These are phyloP conservation scores for Oryza meyeriana DNA, from an alignment of 176 grass and related monocot species.

Conservation along the genomic window DNA sequence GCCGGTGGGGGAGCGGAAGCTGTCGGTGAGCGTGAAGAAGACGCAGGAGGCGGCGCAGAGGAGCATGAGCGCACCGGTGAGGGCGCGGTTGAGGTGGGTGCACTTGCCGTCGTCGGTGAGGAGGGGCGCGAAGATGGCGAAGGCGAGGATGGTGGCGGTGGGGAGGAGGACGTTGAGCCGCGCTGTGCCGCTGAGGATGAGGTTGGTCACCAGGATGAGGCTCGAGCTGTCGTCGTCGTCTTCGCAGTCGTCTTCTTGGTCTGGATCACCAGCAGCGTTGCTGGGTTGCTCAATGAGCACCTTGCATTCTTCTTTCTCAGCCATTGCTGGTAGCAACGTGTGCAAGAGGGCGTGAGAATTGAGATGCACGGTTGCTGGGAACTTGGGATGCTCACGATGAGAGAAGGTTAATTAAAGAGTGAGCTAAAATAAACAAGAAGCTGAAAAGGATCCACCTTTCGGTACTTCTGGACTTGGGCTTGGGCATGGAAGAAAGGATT, in stretches of 20 bases:
- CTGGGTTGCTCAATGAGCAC: conserved; percentile 49
- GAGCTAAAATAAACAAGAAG: not conserved
- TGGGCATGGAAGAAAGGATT: conserved; percentile 35
- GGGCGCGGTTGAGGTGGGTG: conserved; percentile 31
- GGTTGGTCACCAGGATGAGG: conserved; percentile 67
- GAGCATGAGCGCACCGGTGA: conserved; percentile 50
- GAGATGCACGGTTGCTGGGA: not conserved
- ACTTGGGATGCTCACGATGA: not conserved
- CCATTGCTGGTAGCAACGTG: conserved; percentile 28
- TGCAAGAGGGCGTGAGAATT: not conserved
- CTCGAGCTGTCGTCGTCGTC: conserved; percentile 47
- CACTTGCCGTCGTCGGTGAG: conserved; percentile 78
- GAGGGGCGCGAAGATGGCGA: conserved; percentile 87
- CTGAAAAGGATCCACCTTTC: conserved; percentile 32
- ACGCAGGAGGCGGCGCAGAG: conserved; percentile 70
- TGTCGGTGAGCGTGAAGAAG: conserved; percentile 96
- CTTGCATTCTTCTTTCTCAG: conserved; percentile 56
- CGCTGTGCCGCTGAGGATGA: conserved; percentile 73
- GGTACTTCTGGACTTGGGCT: conserved; percentile 10
- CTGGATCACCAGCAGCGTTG: not conserved
- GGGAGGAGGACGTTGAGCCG: conserved; percentile 91
- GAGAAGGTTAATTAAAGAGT: conserved; percentile 24
- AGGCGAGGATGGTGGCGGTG: conserved; percentile 83
- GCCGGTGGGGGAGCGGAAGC: conserved; percentile 67
- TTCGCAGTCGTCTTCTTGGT: not conserved